Evolutionary conservation across 108 stramenopile species (phyloP).

Genomic region (Parietichytrium sp.): DNA sequence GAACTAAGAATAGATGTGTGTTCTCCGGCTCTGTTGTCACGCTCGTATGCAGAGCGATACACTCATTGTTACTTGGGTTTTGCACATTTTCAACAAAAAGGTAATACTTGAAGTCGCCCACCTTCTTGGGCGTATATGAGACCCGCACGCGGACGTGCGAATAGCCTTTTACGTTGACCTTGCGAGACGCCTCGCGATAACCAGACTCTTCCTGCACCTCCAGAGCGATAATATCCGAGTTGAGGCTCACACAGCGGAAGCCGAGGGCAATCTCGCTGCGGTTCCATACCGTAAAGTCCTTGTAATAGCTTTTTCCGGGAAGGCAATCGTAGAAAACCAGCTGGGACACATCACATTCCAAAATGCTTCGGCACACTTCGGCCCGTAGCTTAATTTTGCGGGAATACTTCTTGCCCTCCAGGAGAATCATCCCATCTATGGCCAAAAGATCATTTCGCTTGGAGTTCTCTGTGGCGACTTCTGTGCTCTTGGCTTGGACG

Average conservation of each 20-base stretch:
- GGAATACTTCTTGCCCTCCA: too few species aligned
- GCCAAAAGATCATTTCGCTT: too few species aligned
- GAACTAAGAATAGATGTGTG: background rate
- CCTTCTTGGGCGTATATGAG: background rate
- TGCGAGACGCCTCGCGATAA: background rate
- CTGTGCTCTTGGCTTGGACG: too few species aligned
- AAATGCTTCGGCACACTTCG: background rate
- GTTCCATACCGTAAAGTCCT: slow-evolving; percentile 28
- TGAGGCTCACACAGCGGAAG: slow-evolving; percentile 16
- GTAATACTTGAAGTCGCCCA: background rate
- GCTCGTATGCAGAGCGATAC: background rate
- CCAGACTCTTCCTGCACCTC: background rate
- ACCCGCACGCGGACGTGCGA: background rate
- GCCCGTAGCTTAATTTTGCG: too few species aligned
- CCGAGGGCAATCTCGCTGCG: background rate
- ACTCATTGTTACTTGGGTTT: slow-evolving; percentile 19
- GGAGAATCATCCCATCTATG: too few species aligned
- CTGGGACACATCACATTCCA: slow-evolving; percentile 30
- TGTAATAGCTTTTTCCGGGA: slow-evolving; percentile 18
- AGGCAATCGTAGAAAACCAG: slow-evolving; percentile 23
- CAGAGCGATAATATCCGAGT: background rate
- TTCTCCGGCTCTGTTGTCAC: too few species aligned
- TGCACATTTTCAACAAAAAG: background rate
- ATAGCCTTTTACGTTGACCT: background rate
- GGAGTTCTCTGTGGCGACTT: too few species aligned